phyloP scores from a whole-genome alignment of 768 basidiomycete species.

The Psilocybe sp. region DNA sequence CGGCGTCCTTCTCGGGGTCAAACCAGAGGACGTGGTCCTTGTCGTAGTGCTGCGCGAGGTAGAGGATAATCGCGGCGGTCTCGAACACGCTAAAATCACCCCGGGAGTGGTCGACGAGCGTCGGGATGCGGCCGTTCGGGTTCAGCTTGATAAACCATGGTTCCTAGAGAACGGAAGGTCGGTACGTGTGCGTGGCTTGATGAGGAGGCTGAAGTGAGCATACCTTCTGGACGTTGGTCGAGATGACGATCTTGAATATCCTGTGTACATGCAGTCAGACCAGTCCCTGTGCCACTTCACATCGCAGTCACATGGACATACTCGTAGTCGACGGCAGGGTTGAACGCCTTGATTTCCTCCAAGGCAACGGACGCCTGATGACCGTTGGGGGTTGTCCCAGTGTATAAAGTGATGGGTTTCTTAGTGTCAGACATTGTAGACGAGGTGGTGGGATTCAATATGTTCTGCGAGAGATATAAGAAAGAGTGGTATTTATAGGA shows the following conservation, averaged over 20 bases:
- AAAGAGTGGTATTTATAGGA: too few species aligned
- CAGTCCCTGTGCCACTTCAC: too few species aligned
- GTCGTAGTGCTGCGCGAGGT: slow-evolving; percentile 78
- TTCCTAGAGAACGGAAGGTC: background rate
- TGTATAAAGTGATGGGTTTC: slow-evolving; percentile 48
- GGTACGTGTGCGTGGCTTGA: background rate
- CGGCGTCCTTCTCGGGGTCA: slow-evolving; percentile 43
- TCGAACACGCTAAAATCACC: slow-evolving; percentile 70
- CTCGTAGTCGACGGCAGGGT: slow-evolving; percentile 51
- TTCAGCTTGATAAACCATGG: slow-evolving; percentile 74
- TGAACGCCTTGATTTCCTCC: slow-evolving; percentile 60
- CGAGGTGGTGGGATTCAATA: slow-evolving; percentile 2
- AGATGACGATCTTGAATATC: slow-evolving; percentile 51
- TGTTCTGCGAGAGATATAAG: background rate
- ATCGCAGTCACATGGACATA: slow-evolving; percentile 18
- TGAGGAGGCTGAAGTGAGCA: background rate
- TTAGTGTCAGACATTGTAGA: slow-evolving; percentile 21
- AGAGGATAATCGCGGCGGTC: slow-evolving; percentile 76
- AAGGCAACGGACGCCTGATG: slow-evolving; percentile 45
- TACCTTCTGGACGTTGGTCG: slow-evolving; percentile 71
- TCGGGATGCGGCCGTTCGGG: slow-evolving; percentile 72
- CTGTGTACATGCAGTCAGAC: slow-evolving; percentile 23
- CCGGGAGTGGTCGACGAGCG: slow-evolving; percentile 57
- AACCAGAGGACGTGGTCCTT: slow-evolving; percentile 66
- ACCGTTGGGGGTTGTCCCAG: slow-evolving; percentile 58